These are phyloP conservation scores for Filobasidium uniguttulatum DNA, from an alignment of 1,284 basidiomycete species.

Conservation along the genomic window DNA sequence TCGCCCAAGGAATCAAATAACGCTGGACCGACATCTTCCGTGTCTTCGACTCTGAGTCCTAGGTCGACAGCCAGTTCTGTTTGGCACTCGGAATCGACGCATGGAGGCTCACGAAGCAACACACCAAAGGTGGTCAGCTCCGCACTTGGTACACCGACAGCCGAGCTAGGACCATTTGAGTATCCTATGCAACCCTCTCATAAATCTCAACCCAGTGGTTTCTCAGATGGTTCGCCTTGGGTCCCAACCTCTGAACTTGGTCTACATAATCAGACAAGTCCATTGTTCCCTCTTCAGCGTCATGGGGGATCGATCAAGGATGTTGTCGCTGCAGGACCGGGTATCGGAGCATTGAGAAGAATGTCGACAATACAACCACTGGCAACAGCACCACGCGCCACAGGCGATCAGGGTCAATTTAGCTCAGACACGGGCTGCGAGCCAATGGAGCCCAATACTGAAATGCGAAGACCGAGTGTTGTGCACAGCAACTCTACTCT, in stretches of 20 bases:
- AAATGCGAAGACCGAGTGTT: neutral
- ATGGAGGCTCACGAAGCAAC: too few species aligned
- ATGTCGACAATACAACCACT: conserved; percentile 1
- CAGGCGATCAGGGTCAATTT: too few species aligned
- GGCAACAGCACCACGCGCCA: too few species aligned
- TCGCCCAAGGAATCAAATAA: too few species aligned
- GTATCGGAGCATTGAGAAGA: neutral
- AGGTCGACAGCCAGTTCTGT: too few species aligned
- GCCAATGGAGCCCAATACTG: neutral
- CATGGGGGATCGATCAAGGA: neutral
- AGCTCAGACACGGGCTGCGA: too few species aligned
- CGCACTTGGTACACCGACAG: conserved; percentile 8
- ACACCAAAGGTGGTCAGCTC: too few species aligned
- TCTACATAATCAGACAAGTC: neutral
- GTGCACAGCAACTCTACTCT: conserved; percentile 1
- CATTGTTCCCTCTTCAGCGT: neutral
- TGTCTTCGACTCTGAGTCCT: too few species aligned
- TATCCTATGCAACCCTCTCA: conserved; percentile 3
- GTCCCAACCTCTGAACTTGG: neutral
- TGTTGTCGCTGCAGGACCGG: neutral
- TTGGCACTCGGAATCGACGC: too few species aligned
- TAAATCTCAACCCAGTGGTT: neutral
- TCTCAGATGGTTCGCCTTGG: too few species aligned
- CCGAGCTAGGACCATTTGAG: conserved; percentile 10
- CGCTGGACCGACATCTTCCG: too few species aligned